Evolutionary conservation across 2,329 filamentous ascomycete genomes (phyloP).

Genomic region (Dothideomycetidae sp.): DNA sequence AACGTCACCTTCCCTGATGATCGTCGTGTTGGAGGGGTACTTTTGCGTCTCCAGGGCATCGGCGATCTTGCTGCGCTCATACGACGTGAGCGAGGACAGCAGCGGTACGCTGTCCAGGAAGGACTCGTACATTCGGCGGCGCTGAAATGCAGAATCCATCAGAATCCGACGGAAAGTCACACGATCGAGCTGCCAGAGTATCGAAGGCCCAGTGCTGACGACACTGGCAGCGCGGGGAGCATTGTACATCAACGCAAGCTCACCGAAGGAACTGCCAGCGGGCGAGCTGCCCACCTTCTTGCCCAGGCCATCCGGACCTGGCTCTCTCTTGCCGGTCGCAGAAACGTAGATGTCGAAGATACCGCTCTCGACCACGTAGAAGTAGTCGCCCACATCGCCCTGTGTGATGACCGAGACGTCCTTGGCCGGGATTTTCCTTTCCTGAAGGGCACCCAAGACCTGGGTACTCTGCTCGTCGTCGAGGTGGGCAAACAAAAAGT

Average conservation of each 20-base stretch:
- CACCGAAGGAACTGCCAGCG: constrained; percentile 85
- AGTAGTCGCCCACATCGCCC: constrained; percentile 91
- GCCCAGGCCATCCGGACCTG: constrained; percentile 71
- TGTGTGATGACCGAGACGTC: constrained; percentile 85
- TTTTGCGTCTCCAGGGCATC: constrained; percentile 89
- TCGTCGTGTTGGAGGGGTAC: constrained; percentile 61
- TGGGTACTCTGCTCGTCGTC: constrained; percentile 85
- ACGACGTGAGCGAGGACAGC: constrained; percentile 67
- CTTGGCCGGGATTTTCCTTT: constrained; percentile 90
- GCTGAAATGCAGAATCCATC: constrained; percentile 95
- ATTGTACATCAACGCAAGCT: constrained; percentile 97
- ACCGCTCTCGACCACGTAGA: constrained; percentile 91
- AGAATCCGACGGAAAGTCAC: constrained; percentile 94
- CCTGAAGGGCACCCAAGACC: constrained; percentile 77
- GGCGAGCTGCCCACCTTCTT: constrained; percentile 68
- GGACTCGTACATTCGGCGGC: constrained; percentile 89
- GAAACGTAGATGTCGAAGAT: constrained; percentile 88
- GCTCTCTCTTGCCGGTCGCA: constrained; percentile 56
- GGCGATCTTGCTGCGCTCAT: constrained; percentile 94
- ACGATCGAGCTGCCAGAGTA: constrained; percentile 86
- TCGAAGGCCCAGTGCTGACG: constrained; percentile 66
- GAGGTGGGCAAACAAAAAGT: constrained; percentile 87
- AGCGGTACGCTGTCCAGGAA: constrained; percentile 91
- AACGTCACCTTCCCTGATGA: constrained; percentile 83
- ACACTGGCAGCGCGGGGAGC: constrained; percentile 91